A percentile compares a stretch with the other conserved stretches of the same genome.
phyloP scores from a whole-genome alignment of 768 basidiomycete species.

The Tubosaeta sp. region DNA sequence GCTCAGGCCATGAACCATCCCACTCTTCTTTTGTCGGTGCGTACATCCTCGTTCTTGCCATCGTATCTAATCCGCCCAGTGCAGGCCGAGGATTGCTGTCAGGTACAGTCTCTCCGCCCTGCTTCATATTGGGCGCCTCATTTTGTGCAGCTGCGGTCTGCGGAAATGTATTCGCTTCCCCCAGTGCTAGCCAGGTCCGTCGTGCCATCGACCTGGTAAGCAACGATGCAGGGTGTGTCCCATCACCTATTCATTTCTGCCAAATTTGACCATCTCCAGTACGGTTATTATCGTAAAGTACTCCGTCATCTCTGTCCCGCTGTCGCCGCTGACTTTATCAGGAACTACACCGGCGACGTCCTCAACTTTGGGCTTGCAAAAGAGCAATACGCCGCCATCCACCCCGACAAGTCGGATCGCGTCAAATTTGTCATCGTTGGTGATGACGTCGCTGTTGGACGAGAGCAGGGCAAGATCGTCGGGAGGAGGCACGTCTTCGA shows the following conservation, averaged over 20 bases:
- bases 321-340: slow-evolving; percentile 25
- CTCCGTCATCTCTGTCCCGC: not conserved
- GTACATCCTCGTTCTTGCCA: slow-evolving; percentile 10
- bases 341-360: slow-evolving; percentile 88
- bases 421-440: slow-evolving; percentile 81
- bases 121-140: not conserved
- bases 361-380: slow-evolving; percentile 89
- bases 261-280: slow-evolving; percentile 32
- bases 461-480: slow-evolving; percentile 75
- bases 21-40: slow-evolving; percentile 87
- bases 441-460: slow-evolving; percentile 87
- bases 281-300: slow-evolving; percentile 84
- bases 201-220: slow-evolving; percentile 74
- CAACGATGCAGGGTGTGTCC: slow-evolving; percentile 62
- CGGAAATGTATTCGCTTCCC: slow-evolving; percentile 88
- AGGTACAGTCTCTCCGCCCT: slow-evolving; percentile 35
- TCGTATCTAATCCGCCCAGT: not conserved
- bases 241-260: not conserved
- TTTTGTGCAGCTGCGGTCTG: slow-evolving; percentile 64
- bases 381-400: slow-evolving; percentile 71
- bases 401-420: slow-evolving; percentile 61
- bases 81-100: slow-evolving; percentile 74
- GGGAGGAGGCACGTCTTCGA: slow-evolving; percentile 53
- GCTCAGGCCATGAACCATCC: slow-evolving; percentile 87
- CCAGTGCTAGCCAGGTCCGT: slow-evolving; percentile 79